These are phyloP conservation scores for Xylaria bambusicola DNA, from an alignment of 495 filamentous ascomycete species.

Conservation along the genomic window DNA sequence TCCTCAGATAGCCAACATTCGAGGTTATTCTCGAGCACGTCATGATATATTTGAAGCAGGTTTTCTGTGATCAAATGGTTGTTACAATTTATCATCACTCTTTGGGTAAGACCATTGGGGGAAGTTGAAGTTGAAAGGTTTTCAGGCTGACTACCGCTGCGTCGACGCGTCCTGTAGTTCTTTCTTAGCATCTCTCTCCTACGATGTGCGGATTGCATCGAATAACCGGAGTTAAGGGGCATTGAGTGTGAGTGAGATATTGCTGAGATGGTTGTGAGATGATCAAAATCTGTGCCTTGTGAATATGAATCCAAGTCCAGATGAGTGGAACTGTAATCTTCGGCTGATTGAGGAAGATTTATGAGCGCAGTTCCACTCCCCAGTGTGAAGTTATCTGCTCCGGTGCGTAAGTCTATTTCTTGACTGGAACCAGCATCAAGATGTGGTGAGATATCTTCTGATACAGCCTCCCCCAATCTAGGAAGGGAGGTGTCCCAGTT, in stretches of 20 bases:
- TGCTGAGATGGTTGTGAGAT: background rate
- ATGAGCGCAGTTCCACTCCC: background rate
- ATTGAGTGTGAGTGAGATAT: background rate
- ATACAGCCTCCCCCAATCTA: too few relatives aligned
- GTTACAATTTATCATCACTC: slow-evolving; percentile 1
- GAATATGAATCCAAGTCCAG: background rate
- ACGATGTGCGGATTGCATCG: background rate
- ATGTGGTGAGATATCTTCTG: background rate
- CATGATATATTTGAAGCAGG: slow-evolving; percentile 49
- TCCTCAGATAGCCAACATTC: slow-evolving; percentile 26
- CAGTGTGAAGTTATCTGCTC: background rate
- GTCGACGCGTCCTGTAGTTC: background rate
- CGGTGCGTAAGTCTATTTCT: background rate
- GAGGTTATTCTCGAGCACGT: slow-evolving; percentile 50
- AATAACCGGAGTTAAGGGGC: background rate
- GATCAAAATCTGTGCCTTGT: slow-evolving; percentile 4
- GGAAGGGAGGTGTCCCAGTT: slow-evolving; percentile 1
- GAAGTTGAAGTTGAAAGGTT: background rate
- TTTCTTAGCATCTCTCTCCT: background rate
- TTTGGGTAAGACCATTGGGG: background rate
- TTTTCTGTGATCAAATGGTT: slow-evolving; percentile 33
- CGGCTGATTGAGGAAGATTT: background rate
- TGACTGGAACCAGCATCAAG: background rate
- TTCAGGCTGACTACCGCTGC: background rate
- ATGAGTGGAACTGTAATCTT: background rate